Evolutionary conservation across 2,329 filamentous ascomycete genomes (phyloP), one percentile per base, ranked within the genome.

Genomic region (Fusarium torreyae): DNA sequence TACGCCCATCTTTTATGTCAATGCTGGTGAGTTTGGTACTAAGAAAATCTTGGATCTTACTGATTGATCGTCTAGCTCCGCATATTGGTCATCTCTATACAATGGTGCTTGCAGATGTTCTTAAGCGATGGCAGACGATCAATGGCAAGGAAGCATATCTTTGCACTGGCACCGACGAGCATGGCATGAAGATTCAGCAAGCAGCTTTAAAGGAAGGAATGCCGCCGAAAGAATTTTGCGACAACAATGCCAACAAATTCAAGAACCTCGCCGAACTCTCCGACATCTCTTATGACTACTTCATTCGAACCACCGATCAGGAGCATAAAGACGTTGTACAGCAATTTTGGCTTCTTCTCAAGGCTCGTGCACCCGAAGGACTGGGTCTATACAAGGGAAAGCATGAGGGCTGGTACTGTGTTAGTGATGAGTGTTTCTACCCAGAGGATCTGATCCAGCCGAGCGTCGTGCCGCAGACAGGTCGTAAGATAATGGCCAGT

Each of bases 1-100:
- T 7, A 97, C 94, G 10, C 96, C 96, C 4, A 99, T 99, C 61
- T 99, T 98, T 84, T 99, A 99, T 81, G 96, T 99, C 83, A 99
- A 99, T 87, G 93, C 94, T 57, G 90, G 93, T 94, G 83, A 72
- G 68, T 59, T 33, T 1, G n/a, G 43, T 33, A 11, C 3, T 13
- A 5, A 26, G n/a, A 26, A 18, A n/a, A 3, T 11, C 6, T 17
- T 13, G 15, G 10, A 0, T 3, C 6, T 17, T 26, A 22, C 57
- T 66, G 39, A 71, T 45, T 54, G 14, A 10, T n/a, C 2, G 6
- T 22, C 17, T 10, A 95, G 94, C 93, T 45, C 96, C 96, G 51
- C 96, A 99, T 83, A 89, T 98, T 68, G 96, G 96, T 44, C 96
- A 99, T 80, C 85, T 99, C 63, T 98, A 97, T 79, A 93, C 92